Base-by-base conservation (phyloP, 1,284 basidiomycete species). In the Schizophyllum commune region DNA sequence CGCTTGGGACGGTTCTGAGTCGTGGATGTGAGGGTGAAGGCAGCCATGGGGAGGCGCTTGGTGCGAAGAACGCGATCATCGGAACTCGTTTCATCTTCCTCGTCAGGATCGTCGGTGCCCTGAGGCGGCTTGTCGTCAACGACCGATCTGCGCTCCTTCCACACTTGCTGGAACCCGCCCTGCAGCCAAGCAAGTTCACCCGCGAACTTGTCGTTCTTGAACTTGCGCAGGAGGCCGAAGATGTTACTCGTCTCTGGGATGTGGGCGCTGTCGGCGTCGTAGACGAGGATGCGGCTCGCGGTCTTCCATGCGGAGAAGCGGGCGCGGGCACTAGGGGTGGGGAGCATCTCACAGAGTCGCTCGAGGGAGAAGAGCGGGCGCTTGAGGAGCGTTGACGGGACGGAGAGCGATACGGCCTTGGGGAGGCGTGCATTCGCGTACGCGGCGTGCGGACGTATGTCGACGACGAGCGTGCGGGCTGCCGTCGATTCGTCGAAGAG, bases 351-450 rank as follows among this genome's bases (percentile, higher is more conserved):
- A 1, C 82, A 74, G 11, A 96, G 80, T 55, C 86, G 87, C 34
- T 84, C 77, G 8, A 95, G 80, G 27, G 88, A 87, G 74, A 93
- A 96, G 5, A 86, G 80, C 0, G 92, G 92, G 0, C 94, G 86
- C 64, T 94, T 94, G 69, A 99, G 88, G 27, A 98, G 85, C 0
- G 96, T 98, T 4, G 94, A 95, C 0, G 96, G 96, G 4, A 97
- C 91, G 56, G 92, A 93, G 61, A 98, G 83, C 53, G 93, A 94
- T 64, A 97, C 79, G n/a, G 95, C 89, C 53, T 76, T 69, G 32
- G 81, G 81, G 32, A 96, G 67, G 58, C 93, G 88, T 11, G 86
- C 86, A 15, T 79, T 71, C 1, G 82, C 74, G 70, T 85, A 89
- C 5, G 88, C 83, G 11, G 87, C 88, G 71, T 92, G 90, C 1